phyloP scores from a whole-genome alignment of 2,329 filamentous ascomycete species.

The Fusarium subtropicale region DNA sequence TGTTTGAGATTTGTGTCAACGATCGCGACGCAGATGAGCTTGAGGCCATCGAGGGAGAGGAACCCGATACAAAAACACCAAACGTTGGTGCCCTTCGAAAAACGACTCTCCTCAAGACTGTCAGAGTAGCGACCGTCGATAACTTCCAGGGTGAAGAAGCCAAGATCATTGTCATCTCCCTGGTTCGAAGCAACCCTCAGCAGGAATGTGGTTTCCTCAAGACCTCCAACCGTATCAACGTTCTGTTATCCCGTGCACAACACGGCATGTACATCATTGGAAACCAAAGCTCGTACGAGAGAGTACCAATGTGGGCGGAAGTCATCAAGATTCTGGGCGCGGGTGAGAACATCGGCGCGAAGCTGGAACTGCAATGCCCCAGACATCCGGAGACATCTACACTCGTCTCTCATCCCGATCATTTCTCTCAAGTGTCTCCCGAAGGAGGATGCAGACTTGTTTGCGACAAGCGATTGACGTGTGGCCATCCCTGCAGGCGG shows the following conservation, averaged over 20 bases:
- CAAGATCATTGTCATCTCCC: neutral
- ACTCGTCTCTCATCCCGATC: neutral
- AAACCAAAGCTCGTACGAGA: neutral
- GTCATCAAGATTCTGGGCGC: neutral
- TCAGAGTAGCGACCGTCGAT: constrained; percentile 8
- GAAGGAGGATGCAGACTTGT: constrained; percentile 1
- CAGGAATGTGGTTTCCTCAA: constrained; percentile 3
- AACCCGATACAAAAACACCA: too few relatives aligned
- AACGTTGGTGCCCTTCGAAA: neutral
- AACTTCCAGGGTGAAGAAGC: constrained; percentile 13
- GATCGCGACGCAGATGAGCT: constrained; percentile 3
- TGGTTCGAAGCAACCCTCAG: neutral
- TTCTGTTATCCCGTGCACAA: neutral
- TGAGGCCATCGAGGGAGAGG: neutral
- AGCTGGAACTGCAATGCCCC: constrained; percentile 1
- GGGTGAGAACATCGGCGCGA: neutral
- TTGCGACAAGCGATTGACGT: neutral
- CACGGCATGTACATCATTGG: constrained; percentile 10
- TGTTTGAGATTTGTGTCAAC: constrained; percentile 7
- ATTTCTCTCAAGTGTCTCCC: constrained; percentile 1
- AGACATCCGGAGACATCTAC: neutral
- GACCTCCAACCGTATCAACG: constrained; percentile 4
- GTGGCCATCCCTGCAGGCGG: neutral
- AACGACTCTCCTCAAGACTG: constrained; percentile 3
- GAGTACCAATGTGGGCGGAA: neutral